phyloP scores from a whole-genome alignment of 345 rosid species.

The Aegle marmelos region DNA sequence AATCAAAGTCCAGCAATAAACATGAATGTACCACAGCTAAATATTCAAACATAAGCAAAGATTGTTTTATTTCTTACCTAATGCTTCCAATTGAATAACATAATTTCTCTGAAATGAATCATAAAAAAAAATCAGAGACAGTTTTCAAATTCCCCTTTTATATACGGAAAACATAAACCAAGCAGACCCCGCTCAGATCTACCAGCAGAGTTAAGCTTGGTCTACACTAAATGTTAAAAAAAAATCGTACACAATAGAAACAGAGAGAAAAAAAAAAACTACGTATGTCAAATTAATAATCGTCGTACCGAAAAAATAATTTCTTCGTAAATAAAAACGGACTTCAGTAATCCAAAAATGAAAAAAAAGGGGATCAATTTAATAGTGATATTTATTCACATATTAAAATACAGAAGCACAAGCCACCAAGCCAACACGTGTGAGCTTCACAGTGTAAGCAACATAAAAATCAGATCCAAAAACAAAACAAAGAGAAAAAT shows the following conservation, averaged over 20 bases:
- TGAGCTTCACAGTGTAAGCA: background rate
- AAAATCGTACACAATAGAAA: background rate
- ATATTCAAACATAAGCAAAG: background rate
- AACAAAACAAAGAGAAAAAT: background rate
- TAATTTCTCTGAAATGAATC: background rate
- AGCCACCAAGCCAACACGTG: background rate
- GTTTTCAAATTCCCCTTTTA: background rate
- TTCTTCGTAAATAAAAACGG: background rate
- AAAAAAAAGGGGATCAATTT: background rate
- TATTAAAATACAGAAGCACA: background rate
- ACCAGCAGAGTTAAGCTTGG: background rate
- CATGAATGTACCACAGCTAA: background rate
- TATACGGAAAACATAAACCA: background rate
- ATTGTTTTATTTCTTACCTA: background rate
- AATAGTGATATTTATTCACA: background rate
- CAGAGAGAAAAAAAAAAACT: background rate
- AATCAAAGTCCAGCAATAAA: background rate
- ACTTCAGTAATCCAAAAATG: background rate
- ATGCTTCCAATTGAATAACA: background rate
- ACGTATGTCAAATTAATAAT: background rate
- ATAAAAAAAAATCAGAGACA: background rate
- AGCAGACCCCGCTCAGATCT: slow-evolving; percentile 17
- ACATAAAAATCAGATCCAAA: slow-evolving; percentile 18
- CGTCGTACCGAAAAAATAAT: background rate
- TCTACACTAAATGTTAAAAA: background rate